Evolutionary conservation across 1,284 basidiomycete genomes (phyloP), one percentile per base, ranked within the genome.

Genomic region (Puccinia horiana): DNA sequence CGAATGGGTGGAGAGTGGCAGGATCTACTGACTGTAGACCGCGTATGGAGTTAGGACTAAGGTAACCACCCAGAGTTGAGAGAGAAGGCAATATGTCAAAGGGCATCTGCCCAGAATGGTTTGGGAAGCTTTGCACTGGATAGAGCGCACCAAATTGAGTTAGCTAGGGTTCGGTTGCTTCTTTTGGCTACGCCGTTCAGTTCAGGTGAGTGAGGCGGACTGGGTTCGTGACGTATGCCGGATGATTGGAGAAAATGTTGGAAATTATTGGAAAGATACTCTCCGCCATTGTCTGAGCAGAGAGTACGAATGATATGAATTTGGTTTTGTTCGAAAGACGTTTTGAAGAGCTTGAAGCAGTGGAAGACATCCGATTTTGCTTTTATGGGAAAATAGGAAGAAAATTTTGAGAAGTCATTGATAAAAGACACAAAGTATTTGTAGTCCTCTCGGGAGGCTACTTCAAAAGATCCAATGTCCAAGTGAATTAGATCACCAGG

Each of bases 311-410:
- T 65, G 5, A 79, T 83, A 20, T n/a, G 11, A 0, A 84, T 84
- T 14, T 83, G 83, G 26, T 83, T 73, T 29, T 83, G 84, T 75
- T 87, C 85, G 3, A 84, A 83, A 76, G 82, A 80, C 0, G 86
- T 84, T 54, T 87, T 85, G 84, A 85, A 88, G 4, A 81, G 49
- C 72, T 85, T 84, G 82, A 89, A 87, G 9, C 87, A 82, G 1
- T 14, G 6, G 23, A 76, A 76, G 5, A 56, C 1, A 0, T 76
- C 40, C 0, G n/a, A 32, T 61, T 76, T 76, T 8, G 29, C 61
- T 76, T 76, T 76, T 56, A 76, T 76, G 0, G 74, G 35, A 32
- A 32, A 74, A n/a, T 54, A 23, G 1, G 42, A 9, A 16, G 54
- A 18, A n/a, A 26, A 52, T 16, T 74, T 74, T 18, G 72, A 74